These are phyloP conservation scores for Murraya koenigii DNA, from an alignment of 345 rosid genomes.

Conservation along the genomic window DNA sequence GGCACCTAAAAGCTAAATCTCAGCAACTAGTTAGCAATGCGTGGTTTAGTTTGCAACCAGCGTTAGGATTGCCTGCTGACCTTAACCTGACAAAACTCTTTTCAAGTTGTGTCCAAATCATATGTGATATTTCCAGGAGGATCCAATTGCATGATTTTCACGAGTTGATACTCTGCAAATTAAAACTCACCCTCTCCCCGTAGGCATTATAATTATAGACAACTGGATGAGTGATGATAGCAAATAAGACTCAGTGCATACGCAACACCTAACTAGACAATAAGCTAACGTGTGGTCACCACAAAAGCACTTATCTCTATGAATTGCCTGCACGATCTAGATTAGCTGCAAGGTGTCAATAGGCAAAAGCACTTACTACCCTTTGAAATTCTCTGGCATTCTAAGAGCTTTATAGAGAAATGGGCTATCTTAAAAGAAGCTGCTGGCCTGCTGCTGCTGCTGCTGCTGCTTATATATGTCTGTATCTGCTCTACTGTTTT, in stretches of 20 bases:
- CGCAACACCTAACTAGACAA: too few relatives aligned
- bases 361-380: background rate
- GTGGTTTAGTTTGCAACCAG: background rate
- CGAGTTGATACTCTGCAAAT: background rate
- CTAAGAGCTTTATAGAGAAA: slow-evolving; percentile 14
- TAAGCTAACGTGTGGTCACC: slow-evolving; percentile 19
- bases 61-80: background rate
- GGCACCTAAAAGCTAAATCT: too few relatives aligned
- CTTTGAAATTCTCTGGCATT: slow-evolving; percentile 13
- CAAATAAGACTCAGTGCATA: background rate
- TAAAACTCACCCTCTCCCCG: too few relatives aligned
- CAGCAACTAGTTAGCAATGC: background rate
- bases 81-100: background rate
- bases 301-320: slow-evolving; percentile 19
- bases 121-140: background rate
- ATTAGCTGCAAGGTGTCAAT: background rate
- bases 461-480: background rate
- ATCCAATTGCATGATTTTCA: background rate
- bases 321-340: background rate
- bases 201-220: background rate
- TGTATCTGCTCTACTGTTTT: background rate
- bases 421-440: background rate
- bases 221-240: background rate
- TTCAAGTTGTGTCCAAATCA: background rate
- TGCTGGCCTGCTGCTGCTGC: background rate